phyloP scores from a whole-genome alignment of 2,329 filamentous ascomycete species.

The Colletotrichum truncatum region DNA sequence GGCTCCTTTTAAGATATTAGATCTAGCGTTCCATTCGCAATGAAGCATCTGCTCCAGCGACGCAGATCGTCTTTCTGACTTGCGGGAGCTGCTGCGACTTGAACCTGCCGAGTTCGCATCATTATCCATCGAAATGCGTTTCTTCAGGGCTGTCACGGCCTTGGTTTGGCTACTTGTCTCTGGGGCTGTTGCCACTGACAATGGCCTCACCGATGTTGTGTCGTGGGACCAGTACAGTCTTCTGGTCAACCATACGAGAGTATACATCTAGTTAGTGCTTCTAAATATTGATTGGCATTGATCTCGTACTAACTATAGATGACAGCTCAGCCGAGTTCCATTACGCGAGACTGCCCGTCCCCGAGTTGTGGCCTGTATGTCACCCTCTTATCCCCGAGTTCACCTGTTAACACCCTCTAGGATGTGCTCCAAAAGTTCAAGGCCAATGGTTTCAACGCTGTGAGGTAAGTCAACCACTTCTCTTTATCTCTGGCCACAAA shows the following conservation, averaged over 20 bases:
- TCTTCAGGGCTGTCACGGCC: not conserved
- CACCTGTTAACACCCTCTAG: conserved; percentile 13
- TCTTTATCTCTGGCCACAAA: not conserved
- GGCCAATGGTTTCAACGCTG: conserved; percentile 80
- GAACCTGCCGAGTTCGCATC: conserved; percentile 5
- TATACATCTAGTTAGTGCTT: conserved; percentile 10
- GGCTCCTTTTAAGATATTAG: not conserved
- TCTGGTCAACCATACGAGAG: conserved; percentile 66
- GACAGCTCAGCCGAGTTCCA: conserved; percentile 74
- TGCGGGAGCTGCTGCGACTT: not conserved
- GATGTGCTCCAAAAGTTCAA: conserved; percentile 87
- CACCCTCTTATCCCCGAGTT: not conserved
- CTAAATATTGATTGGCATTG: conserved; percentile 44
- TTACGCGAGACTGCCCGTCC: conserved; percentile 63
- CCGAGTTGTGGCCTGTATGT: conserved; percentile 62
- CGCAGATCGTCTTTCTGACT: not conserved
- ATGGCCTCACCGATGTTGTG: conserved; percentile 55
- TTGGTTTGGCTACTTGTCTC: conserved; percentile 28
- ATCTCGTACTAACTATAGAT: conserved; percentile 75
- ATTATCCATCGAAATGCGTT: not conserved
- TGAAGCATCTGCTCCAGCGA: not conserved
- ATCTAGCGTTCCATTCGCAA: not conserved
- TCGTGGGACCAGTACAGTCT: conserved; percentile 80
- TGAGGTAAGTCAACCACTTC: conserved; percentile 60
- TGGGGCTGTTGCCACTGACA: conserved; percentile 42